Conservation (phyloP, 2,329 filamentous ascomycete species). For the Chrysoporthe cubensis region DNA sequence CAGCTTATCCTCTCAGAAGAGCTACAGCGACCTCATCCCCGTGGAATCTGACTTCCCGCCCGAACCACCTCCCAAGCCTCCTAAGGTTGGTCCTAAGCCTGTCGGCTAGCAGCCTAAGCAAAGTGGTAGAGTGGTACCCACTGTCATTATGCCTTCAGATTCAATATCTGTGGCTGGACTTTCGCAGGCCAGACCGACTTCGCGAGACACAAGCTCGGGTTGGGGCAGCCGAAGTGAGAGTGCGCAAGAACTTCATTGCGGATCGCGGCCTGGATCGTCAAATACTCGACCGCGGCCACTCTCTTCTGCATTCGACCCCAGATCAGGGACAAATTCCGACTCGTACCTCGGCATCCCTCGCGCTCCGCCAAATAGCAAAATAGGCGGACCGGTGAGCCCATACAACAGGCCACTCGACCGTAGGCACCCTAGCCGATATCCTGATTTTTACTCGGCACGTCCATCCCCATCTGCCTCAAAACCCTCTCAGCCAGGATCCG, state of each 20-base stretch:
- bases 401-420: not conserved
- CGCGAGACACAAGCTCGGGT: not conserved
- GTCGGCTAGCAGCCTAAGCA: conserved; percentile 19
- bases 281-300: conserved; percentile 4
- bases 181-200: not conserved
- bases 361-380: not conserved
- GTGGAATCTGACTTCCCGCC: conserved; percentile 38
- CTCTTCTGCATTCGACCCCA: conserved; percentile 10
- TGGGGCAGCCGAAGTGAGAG: not conserved
- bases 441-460: not conserved
- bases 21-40: conserved; percentile 45
- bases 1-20: conserved; percentile 29
- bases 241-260: not conserved
- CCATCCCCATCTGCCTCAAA: not conserved
- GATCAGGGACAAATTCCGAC: conserved; percentile 11
- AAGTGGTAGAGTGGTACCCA: not conserved
- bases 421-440: not conserved
- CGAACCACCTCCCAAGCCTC: conserved; percentile 36
- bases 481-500: not conserved
- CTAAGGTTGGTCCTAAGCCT: conserved; percentile 36
- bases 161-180: conserved; percentile 17
- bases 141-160: conserved; percentile 22
- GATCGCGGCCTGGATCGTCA: not conserved
- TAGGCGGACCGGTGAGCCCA: not conserved
- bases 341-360: conserved; percentile 3